Conservation (phyloP, 78 protist species). For the Planoprotostelium fungivorum region DNA sequence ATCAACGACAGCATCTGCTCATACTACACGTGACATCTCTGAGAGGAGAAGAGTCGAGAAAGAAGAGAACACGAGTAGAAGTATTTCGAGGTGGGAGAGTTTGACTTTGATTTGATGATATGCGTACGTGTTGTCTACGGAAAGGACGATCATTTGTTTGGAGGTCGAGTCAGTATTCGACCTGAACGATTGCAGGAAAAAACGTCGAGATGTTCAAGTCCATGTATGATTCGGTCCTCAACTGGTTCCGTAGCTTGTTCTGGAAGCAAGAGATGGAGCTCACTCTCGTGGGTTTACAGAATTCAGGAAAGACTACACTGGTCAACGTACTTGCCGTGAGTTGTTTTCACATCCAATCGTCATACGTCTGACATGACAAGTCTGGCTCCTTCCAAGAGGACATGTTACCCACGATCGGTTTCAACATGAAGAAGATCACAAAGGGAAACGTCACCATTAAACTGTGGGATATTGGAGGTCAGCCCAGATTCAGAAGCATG, state of each 20-base stretch:
- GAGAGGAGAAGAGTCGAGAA: too few species aligned
- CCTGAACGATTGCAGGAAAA: neutral
- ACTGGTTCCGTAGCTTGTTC: constrained; percentile 71
- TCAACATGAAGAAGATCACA: constrained; percentile 90
- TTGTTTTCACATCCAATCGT: neutral
- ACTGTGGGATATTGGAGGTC: constrained; percentile 98
- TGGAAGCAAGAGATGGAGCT: constrained; percentile 97
- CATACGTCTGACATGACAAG: constrained; percentile 10
- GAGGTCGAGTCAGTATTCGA: too few species aligned
- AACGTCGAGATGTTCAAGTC: constrained; percentile 12
- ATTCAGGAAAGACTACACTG: constrained; percentile 94
- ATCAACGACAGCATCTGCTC: too few species aligned
- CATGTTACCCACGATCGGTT: constrained; percentile 96
- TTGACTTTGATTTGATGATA: too few species aligned
- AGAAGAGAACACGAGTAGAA: too few species aligned
- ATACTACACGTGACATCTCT: too few species aligned
- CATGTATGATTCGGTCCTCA: constrained; percentile 53
- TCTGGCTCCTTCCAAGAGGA: constrained; percentile 70
- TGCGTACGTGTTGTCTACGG: too few species aligned
- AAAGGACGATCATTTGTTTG: too few species aligned
- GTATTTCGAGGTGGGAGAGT: too few species aligned
- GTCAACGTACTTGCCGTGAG: constrained; percentile 87
- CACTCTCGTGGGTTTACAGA: constrained; percentile 94
- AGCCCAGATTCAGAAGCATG: constrained; percentile 91
- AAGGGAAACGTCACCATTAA: constrained; percentile 90